phyloP scores from a whole-genome alignment of 495 filamentous ascomycete genomes.

The Letharia columbiana region DNA sequence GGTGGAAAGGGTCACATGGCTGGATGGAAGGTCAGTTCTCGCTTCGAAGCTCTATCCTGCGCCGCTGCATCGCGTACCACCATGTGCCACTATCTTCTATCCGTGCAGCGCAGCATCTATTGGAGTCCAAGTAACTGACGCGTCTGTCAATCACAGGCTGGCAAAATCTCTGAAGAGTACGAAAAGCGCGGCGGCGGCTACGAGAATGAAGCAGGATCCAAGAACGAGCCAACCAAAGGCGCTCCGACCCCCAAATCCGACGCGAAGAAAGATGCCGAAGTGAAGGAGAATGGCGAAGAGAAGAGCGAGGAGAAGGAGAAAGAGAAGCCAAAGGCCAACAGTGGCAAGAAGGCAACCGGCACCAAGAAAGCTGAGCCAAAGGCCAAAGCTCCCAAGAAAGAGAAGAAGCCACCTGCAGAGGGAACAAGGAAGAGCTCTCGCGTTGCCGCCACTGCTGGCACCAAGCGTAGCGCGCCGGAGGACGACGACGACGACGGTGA shows the following conservation, averaged over 20 bases:
- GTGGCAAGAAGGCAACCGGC: constrained; percentile 26
- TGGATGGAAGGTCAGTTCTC: constrained; percentile 44
- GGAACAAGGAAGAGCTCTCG: constrained; percentile 27
- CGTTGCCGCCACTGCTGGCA: constrained; percentile 14
- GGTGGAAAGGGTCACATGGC: constrained; percentile 47
- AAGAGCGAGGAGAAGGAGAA: constrained; percentile 16
- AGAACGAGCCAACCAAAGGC: constrained; percentile 44
- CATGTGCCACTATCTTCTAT: neutral
- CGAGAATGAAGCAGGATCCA: constrained; percentile 43
- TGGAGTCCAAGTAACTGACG: neutral
- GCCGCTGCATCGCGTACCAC: neutral
- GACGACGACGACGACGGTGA: constrained; percentile 18
- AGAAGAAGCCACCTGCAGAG: constrained; percentile 24
- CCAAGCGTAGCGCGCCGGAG: constrained; percentile 25
- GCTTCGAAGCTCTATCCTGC: neutral
- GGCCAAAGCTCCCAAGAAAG: constrained; percentile 26
- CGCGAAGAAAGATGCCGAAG: constrained; percentile 24
- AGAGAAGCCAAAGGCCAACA: constrained; percentile 29
- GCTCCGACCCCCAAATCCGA: constrained; percentile 35
- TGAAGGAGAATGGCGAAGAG: constrained; percentile 20
- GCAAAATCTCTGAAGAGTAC: constrained; percentile 47
- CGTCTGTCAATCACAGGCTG: constrained; percentile 25
- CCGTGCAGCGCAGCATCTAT: neutral
- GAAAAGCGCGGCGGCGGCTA: constrained; percentile 45
- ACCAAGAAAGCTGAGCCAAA: constrained; percentile 26